Evolutionary conservation across 805 yeast genomes (phyloP), one percentile per base, ranked within the genome.

Genomic region (Kodamaea sagamina): DNA sequence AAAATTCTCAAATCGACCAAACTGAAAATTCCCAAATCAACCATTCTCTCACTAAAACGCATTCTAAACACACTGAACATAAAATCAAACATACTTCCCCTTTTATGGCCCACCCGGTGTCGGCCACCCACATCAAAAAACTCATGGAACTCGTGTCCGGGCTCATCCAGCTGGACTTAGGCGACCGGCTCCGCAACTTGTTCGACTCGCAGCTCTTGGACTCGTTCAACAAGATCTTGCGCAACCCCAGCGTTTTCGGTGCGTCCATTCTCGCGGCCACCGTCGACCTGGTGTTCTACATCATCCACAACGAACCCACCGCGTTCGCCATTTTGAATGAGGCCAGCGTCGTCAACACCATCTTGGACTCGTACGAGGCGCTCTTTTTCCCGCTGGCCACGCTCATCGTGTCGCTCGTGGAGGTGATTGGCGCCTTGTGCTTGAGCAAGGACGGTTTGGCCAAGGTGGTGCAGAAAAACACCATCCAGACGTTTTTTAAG

Each of bases 221-320:
- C 21, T 74, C 85, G 21, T 64, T 89, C 49, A 82, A 79, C 48
- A 71, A 67, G 43, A 75, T 90, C 2, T 53, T 90, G 12, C 54
- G 59, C 10, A 69, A 86, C 52, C 79, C 85, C 1, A 49, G 61
- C 0, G 61, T 77, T 0, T 87, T 89, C 67, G 96, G 96, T 0
- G 78, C 81, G 29, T 73, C 79, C 11, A 62, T 87, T 10, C 60
- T 86, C 10, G 70, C 86, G 0, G 69, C 78, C 16, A 75, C 86
- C 0, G 59, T 90, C 27, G 83, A 80, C 47, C 76, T 83, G 9
- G 73, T 89, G 15, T 76, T 84, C 31, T 75, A 76, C 9, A 86
- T 89, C 46, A 81, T 90, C 21, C 92, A 90, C 58, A 86, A 84
- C 51, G 97, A 92, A 54, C 97, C 97, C 6, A 89, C 97, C 0